Conservation (phyloP, 768 basidiomycete genomes). For the Tricholoma matsutake region DNA sequence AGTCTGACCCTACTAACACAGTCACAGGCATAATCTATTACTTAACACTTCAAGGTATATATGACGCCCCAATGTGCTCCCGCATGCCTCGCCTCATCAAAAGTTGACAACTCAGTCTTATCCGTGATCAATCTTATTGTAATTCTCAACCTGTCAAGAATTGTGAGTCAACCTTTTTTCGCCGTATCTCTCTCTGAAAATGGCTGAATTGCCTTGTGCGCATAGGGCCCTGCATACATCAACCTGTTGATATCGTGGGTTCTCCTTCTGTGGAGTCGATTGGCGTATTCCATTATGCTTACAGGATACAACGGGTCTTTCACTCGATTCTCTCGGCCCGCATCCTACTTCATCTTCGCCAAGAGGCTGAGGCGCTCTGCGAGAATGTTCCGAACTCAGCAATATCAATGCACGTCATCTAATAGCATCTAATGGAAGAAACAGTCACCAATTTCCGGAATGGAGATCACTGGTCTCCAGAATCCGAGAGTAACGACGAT, state of each 20-base stretch:
- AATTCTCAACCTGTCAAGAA: not conserved
- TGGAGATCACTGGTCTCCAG: not conserved
- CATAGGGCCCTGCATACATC: not conserved
- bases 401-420: not conserved
- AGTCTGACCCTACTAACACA: not conserved
- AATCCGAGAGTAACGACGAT: not conserved
- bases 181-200: not conserved
- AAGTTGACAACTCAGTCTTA: not conserved
- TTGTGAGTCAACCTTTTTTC: not conserved
- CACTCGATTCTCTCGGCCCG: slow-evolving; percentile 1
- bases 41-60: not conserved
- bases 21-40: not conserved
- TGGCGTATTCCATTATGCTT: not conserved
- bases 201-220: not conserved
- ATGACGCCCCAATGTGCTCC: not conserved
- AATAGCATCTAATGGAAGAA: not conserved
- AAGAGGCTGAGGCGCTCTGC: not conserved
- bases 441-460: not conserved
- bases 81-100: not conserved
- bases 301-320: not conserved
- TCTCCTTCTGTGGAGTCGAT: not conserved
- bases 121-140: not conserved
- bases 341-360: slow-evolving; percentile 1
- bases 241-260: not conserved
- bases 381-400: not conserved